Evolutionary conservation across 192 early-diverging fungal species (phyloP), one percentile per base, ranked within the genome.

Genomic region (Coemansia sp.): DNA sequence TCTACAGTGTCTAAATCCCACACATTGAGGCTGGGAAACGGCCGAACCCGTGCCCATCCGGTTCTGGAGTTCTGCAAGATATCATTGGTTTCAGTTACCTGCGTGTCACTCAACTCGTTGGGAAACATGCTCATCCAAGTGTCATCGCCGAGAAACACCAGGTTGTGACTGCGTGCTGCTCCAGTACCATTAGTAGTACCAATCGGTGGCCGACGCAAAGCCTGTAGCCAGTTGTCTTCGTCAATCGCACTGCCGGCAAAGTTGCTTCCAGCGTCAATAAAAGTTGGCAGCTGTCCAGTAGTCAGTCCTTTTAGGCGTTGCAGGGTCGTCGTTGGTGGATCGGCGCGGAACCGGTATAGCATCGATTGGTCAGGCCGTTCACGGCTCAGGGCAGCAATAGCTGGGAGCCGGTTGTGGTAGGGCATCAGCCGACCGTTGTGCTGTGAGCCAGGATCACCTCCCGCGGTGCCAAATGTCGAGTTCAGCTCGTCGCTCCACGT

Each of bases 1-100:
- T 99, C 97, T 5, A 99, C 91, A 0, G 93, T 94, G 62, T 99
- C 87, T 57, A 99, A 79, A 72, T 99, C 97, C 77, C 89, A 89
- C 8, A 97, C 93, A 52, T 89, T 74, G 28, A 90, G 84, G 48
- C 87, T 85, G 6, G 87, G 87, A 57, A 86, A 89, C 12, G 89
- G 88, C 0, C 85, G 87, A 0, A 85, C 84, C 2, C 85, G 87
- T 4, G 86, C 87, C 77, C 77, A 79, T 15, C 67, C 72, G 5
- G n/a, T n/a, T 3, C 14, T 69, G 34, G 31, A 15, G 0, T 52
- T 44, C 44, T 49, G 49, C 36, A 22, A 12, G 3, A 64, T 69
- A n/a, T 44, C 57, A 52, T 70, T 67, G 28, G 8, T 6, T 58
- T 73, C 72, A 1, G 34, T 5, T 8, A 42, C 61, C 8, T 46